Base-by-base conservation (phyloP, 2,329 filamentous ascomycete species). In the Ilyonectria mors-panacis region DNA sequence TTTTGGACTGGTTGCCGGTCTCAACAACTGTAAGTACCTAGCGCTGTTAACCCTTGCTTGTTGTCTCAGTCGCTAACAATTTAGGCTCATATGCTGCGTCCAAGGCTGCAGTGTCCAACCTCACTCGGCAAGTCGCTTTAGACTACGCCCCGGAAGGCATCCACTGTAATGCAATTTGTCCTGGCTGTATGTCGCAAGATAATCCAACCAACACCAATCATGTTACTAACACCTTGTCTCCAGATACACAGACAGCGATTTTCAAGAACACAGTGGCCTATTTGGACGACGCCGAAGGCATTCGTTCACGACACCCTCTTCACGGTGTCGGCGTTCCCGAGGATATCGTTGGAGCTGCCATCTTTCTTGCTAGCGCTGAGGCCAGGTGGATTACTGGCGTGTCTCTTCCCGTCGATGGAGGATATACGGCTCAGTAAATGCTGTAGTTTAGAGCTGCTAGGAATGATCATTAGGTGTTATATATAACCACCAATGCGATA, bases 111-210 rank as follows among this genome's bases (percentile, higher is more conserved):
- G 85, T 88, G 0, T 78, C 82, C 3, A 84, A 83, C n/a, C 67
- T 88, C 4, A 89, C 86, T 0, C 80, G 82, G 37, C 77, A 82
- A 9, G 79, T 86, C 0, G 86, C 86, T 0, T 66, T 85, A 39
- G 87, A 89, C 45, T 87, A 86, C 68, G 86, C 83, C 0, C 73
- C 74, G 1, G 73, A 84, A 12, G 77, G 81, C 0, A 86, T 89
- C 28, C 86, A 88, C 66, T 81, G 83, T 37, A 88, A 88, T 70
- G 85, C 85, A 0, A 79, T 89, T 6, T 87, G 85, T 59, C 87
- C 87, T 5, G 87, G 87, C 6, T 88, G 73, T 73, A 19, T 59
- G 67, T 21, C n/a, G 19, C 19, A 6, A 33, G 6, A 33, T 50
- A 10, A 2, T 4, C 7, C 37, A 39, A 39, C 12, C 4, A 6